Conservation (phyloP, 495 filamentous ascomycete genomes). For the Penicillium coffeae region DNA sequence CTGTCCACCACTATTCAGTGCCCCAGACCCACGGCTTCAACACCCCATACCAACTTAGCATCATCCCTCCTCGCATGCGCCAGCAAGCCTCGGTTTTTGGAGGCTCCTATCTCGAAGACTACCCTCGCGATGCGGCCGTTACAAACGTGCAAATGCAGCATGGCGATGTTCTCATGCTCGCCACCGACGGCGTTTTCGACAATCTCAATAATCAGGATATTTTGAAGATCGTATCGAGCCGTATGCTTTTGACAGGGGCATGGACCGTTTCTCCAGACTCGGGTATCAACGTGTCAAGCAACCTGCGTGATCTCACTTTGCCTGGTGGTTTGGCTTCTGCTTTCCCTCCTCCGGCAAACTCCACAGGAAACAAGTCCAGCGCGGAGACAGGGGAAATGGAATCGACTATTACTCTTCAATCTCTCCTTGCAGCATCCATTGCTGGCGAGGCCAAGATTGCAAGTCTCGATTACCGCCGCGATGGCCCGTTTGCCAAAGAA, state of each 20-base stretch:
- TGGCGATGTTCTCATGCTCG: slow-evolving; percentile 87
- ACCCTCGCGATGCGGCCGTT: slow-evolving; percentile 78
- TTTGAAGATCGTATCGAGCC: slow-evolving; percentile 67
- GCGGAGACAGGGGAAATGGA: slow-evolving; percentile 4
- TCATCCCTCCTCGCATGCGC: slow-evolving; percentile 76
- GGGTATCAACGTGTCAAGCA: slow-evolving; percentile 54
- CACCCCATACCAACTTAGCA: slow-evolving; percentile 89
- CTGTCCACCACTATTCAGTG: slow-evolving; percentile 73
- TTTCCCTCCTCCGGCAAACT: slow-evolving; percentile 14
- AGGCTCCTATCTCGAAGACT: slow-evolving; percentile 72
- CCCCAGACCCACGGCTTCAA: slow-evolving; percentile 97
- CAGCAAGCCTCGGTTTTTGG: slow-evolving; percentile 75
- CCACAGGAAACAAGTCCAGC: slow-evolving; percentile 7
- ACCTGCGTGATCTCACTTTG: slow-evolving; percentile 49
- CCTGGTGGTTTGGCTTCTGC: slow-evolving; percentile 33
- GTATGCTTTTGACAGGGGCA: slow-evolving; percentile 68
- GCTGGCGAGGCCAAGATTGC: slow-evolving; percentile 77
- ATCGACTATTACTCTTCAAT: slow-evolving; percentile 55
- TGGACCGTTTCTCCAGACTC: slow-evolving; percentile 59
- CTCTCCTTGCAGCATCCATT: slow-evolving; percentile 71
- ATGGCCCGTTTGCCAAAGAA: slow-evolving; percentile 93
- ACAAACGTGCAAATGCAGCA: slow-evolving; percentile 72
- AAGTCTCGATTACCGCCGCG: slow-evolving; percentile 68
- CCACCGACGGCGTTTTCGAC: slow-evolving; percentile 94
- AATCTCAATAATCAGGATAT: slow-evolving; percentile 90